Evolutionary conservation across 2,329 filamentous ascomycete genomes (phyloP).

Genomic region (Verticillium isaacii): DNA sequence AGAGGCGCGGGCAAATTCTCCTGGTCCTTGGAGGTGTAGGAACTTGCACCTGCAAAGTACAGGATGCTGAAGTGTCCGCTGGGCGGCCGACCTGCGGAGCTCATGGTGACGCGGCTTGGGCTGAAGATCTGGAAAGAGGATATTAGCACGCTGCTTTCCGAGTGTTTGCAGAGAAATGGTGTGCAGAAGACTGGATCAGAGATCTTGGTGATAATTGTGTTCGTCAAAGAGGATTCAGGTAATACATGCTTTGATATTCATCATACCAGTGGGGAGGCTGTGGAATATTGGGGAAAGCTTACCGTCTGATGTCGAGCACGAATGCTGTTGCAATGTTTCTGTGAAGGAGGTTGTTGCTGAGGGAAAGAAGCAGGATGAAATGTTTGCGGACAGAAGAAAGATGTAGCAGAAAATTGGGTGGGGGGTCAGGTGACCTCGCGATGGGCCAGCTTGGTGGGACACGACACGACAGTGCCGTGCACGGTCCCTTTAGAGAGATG

Average conservation of each 20-base stretch:
- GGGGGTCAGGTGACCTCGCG: not conserved
- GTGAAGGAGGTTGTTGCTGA: not conserved
- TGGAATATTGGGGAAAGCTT: slow-evolving; percentile 15
- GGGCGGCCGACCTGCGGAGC: slow-evolving; percentile 40
- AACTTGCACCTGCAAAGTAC: slow-evolving; percentile 74
- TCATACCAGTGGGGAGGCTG: slow-evolving; percentile 34
- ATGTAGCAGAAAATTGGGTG: not conserved
- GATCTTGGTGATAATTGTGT: slow-evolving; percentile 66
- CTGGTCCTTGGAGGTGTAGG: slow-evolving; percentile 62
- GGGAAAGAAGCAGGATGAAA: not conserved
- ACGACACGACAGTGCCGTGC: not conserved
- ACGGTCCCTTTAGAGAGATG: too few relatives aligned
- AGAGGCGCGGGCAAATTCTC: slow-evolving; percentile 66
- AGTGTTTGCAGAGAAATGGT: slow-evolving; percentile 1
- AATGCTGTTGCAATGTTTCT: not conserved
- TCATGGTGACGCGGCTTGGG: slow-evolving; percentile 19
- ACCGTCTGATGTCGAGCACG: slow-evolving; percentile 20
- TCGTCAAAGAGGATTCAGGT: slow-evolving; percentile 53
- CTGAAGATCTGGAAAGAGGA: not conserved
- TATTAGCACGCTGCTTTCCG: slow-evolving; percentile 15
- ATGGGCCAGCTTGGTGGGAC: not conserved
- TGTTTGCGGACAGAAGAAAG: not conserved
- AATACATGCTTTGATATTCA: slow-evolving; percentile 54
- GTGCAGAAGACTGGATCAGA: slow-evolving; percentile 45
- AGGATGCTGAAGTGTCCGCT: slow-evolving; percentile 70